These are phyloP conservation scores for Termitomyces sp. DNA, from an alignment of 768 basidiomycete genomes.

Conservation along the genomic window DNA sequence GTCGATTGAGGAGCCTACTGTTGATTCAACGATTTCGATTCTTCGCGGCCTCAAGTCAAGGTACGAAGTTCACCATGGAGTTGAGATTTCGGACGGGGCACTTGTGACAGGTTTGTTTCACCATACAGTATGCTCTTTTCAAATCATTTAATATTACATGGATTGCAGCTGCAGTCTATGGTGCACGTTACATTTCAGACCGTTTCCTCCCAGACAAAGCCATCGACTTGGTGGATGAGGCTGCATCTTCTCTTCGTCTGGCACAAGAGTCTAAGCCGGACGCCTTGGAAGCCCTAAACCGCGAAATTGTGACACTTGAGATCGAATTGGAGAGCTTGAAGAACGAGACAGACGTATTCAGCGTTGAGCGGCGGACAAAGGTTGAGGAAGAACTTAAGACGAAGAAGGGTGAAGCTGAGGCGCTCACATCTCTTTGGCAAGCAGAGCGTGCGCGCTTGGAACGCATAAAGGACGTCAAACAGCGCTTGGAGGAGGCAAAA, in stretches of 20 bases:
- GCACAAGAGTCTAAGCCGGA: constrained; percentile 89
- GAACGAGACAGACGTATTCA: constrained; percentile 83
- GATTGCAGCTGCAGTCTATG: constrained; percentile 69
- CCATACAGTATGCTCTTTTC: neutral
- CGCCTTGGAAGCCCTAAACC: constrained; percentile 73
- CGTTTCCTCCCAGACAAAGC: constrained; percentile 89
- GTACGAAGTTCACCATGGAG: constrained; percentile 92
- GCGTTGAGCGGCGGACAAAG: constrained; percentile 61
- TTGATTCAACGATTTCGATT: constrained; percentile 81
- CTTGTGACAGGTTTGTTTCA: constrained; percentile 67
- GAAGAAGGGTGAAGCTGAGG: constrained; percentile 60
- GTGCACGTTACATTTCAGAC: constrained; percentile 81
- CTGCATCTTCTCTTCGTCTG: constrained; percentile 78
- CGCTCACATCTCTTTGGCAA: constrained; percentile 67
- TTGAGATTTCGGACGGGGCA: constrained; percentile 85
- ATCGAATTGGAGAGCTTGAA: constrained; percentile 89
- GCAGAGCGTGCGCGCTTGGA: constrained; percentile 69
- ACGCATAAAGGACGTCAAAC: constrained; percentile 66
- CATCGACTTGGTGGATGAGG: constrained; percentile 91
- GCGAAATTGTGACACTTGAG: constrained; percentile 81
- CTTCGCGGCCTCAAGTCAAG: constrained; percentile 78
- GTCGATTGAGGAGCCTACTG: constrained; percentile 81
- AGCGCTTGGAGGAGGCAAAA: constrained; percentile 76
- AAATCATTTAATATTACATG: neutral
- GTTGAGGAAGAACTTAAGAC: constrained; percentile 59